Evolutionary conservation across 257 asterid genomes (phyloP), one percentile per base, ranked within the genome.

Genomic region (Agastache rugosa): DNA sequence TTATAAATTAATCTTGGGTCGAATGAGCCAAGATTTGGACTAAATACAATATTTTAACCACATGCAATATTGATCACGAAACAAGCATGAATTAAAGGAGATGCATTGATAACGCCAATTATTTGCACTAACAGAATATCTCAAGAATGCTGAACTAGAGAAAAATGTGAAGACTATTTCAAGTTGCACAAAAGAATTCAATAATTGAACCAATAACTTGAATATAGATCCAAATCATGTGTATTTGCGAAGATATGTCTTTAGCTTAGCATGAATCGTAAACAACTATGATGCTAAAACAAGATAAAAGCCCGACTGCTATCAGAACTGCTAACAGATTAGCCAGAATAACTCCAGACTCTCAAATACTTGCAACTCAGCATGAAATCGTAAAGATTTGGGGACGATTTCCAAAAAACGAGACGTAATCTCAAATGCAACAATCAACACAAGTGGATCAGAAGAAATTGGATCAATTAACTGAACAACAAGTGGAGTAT

Each of bases 391-490:
- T 20, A 31, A 51, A 55, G 6, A 35, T 14, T 37, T 5, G 17
- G 54, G 10, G 41, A 60, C 54, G 29, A 39, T 17, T 42, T 25
- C 72, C 67, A 15, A 44, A 3, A 25, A 75, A 66, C 25, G 61
- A 39, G 31, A 73, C 67, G 47, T n/a, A 82, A 66, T 69, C 42
- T 12, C 31, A 67, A 58, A 51, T 25, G 53, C 22, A 58, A 65
- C 41, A 29, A 73, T 42, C 56, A 63, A 63, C 67, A 19, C 66
- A 19, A 55, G 67, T 59, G 77, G 82, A 75, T 81, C 79, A 75
- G 60, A 41, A 62, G 73, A 72, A 80, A 85, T 73, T 63, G 65
- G 14, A 72, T 50, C 31, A 25, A 69, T 65, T 20, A 10, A 64
- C 71, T 67, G 72, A 42, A 69, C 34, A 60, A 44, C 65, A 67